Percentiles rank a stretch among this genome's conserved stretches.
phyloP scores from a whole-genome alignment of 2,329 filamentous ascomycete genomes.

The Huntiella abstrusa region DNA sequence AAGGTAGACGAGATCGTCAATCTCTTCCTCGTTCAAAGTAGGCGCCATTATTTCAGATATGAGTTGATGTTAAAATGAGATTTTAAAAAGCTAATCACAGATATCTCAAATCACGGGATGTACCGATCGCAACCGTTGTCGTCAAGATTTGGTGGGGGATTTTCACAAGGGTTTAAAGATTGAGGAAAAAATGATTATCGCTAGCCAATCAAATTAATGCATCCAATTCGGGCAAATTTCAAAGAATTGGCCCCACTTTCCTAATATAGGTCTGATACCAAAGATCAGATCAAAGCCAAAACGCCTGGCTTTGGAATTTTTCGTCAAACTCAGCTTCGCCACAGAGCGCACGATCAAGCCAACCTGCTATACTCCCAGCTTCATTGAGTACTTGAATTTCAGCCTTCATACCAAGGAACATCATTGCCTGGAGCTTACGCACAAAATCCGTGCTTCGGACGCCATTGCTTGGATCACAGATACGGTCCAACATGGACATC shows the following conservation, averaged over 20 bases:
- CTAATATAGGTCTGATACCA: not conserved
- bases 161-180: not conserved
- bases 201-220: not conserved
- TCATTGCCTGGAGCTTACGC: slow-evolving; percentile 50
- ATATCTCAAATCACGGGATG: not conserved
- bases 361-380: slow-evolving; percentile 27
- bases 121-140: slow-evolving; percentile 1
- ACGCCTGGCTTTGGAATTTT: no score
- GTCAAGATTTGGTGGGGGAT: slow-evolving; percentile 6
- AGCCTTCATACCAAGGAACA: slow-evolving; percentile 54
- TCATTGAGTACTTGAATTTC: slow-evolving; percentile 57
- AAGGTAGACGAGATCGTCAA: slow-evolving; percentile 83
- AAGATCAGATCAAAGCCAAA: not conserved
- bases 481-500: slow-evolving; percentile 29
- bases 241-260: not conserved
- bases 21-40: slow-evolving; percentile 53
- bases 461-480: slow-evolving; percentile 15
- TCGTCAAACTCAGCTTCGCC: not conserved
- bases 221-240: not conserved
- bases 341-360: slow-evolving; percentile 24
- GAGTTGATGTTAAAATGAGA: slow-evolving; percentile 5
- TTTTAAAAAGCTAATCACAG: slow-evolving; percentile 3
- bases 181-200: not conserved
- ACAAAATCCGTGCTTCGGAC: slow-evolving; percentile 22
- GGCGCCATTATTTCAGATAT: slow-evolving; percentile 23